Conservation (phyloP, 2,329 filamentous ascomycete species). For the Aspergillus piperis region DNA sequence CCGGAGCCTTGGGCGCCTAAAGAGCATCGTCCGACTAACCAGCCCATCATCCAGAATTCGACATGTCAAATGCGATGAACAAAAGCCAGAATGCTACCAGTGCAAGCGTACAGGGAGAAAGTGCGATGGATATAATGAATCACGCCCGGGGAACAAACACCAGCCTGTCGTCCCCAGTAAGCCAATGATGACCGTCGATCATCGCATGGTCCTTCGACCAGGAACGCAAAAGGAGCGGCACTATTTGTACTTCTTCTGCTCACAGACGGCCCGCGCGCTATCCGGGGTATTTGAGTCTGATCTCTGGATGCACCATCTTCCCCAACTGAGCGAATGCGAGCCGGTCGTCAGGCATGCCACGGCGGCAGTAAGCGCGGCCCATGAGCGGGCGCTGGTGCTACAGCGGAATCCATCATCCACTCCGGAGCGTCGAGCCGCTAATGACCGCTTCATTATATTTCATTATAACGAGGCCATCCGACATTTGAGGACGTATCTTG, state of each 20-base stretch:
- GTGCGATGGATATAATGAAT: background rate
- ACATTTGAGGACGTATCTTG: constrained; percentile 38
- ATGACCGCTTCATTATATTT: background rate
- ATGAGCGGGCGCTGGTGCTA: constrained; percentile 42
- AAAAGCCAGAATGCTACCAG: constrained; percentile 54
- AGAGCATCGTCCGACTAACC: background rate
- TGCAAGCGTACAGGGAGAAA: constrained; percentile 58
- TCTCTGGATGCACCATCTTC: constrained; percentile 48
- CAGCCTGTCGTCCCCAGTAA: background rate
- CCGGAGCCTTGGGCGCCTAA: background rate
- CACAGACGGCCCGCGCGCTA: background rate
- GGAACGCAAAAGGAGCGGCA: background rate
- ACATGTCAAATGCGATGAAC: constrained; percentile 60
- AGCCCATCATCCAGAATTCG: constrained; percentile 46
- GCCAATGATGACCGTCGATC: background rate
- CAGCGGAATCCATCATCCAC: constrained; percentile 40
- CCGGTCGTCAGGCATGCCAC: constrained; percentile 54
- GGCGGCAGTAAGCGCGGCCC: constrained; percentile 51
- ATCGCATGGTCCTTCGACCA: background rate
- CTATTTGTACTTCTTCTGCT: background rate
- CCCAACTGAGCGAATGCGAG: constrained; percentile 49
- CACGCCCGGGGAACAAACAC: background rate
- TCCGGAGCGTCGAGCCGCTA: background rate
- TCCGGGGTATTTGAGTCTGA: background rate
- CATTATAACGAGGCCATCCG: background rate